Evolutionary conservation across 2,329 filamentous ascomycete genomes (phyloP), one percentile per base, ranked within the genome.

Genomic region (Epichloe uncinata): DNA sequence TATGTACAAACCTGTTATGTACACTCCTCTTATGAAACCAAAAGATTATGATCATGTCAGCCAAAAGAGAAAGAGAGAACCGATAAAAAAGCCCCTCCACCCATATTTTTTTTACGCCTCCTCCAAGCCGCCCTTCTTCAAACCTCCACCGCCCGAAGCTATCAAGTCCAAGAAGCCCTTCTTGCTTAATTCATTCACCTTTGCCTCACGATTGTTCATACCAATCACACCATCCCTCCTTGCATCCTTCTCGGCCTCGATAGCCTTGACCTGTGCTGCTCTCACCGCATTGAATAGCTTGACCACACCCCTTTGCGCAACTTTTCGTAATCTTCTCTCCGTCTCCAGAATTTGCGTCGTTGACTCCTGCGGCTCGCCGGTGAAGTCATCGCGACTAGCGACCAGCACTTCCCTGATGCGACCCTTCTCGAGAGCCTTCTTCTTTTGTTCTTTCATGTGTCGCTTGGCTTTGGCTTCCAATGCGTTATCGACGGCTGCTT

Each of bases 271-370:
- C 69, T 98, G 93, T 13, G 93, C 90, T 20, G 87, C 87, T 42
- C 91, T 77, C 34, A 98, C 89, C 0, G 93, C 93, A 66, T 97
- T 96, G 70, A 98, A 98, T 52, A 98, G 73, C 73, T 91, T 94
- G 22, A 97, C 84, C 40, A 98, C 93, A 78, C 91, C 91, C 49
- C 88, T 78, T 68, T 96, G 88, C 42, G 90, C 90, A 45, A 87
- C 88, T 72, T 95, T 93, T 60, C 86, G 81, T 61, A 97, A 66
- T 55, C 80, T 74, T 69, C 82, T 84, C 73, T 97, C 91, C 59
- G 82, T 78, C 61, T 85, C 87, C 60, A 80, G 63, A 26, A 78
- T 74, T 54, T 76, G 71, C 15, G 69, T 69, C 26, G 76, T 76
- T 18, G 77, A 78, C 50, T 64, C 64, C 56, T 68, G 64, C 55